Conservation (phyloP, 805 yeast species). For the Wilhelminamyces savonicus region DNA sequence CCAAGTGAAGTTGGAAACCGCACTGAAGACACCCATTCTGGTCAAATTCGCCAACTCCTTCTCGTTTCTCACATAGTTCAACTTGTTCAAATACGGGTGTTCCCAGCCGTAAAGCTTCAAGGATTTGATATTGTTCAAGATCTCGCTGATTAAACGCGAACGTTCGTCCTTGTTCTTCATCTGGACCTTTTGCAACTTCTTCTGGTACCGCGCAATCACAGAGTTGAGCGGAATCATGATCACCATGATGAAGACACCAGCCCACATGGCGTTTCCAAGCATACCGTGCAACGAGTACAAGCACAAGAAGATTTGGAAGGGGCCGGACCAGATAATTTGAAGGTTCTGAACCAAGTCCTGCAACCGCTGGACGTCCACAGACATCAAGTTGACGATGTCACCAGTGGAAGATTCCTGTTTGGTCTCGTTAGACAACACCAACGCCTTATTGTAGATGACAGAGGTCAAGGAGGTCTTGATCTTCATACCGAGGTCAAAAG, state of each 20-base stretch:
- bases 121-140: slow-evolving; percentile 86
- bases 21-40: slow-evolving; percentile 65
- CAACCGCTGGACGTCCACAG: slow-evolving; percentile 85
- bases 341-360: slow-evolving; percentile 78
- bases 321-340: slow-evolving; percentile 86
- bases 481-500: slow-evolving; percentile 72
- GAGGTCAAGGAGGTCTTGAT: slow-evolving; percentile 66
- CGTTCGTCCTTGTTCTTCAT: slow-evolving; percentile 91
- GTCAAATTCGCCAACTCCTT: slow-evolving; percentile 74
- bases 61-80: slow-evolving; percentile 80
- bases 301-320: slow-evolving; percentile 79
- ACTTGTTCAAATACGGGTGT: slow-evolving; percentile 65
- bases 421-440: slow-evolving; percentile 66
- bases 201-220: slow-evolving; percentile 58
- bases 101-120: slow-evolving; percentile 97
- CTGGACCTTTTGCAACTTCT: slow-evolving; percentile 70
- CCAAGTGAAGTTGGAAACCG: slow-evolving; percentile 72
- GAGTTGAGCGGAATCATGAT: slow-evolving; percentile 79
- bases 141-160: slow-evolving; percentile 82
- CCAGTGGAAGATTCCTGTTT: slow-evolving; percentile 74
- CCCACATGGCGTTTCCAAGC: slow-evolving; percentile 91
- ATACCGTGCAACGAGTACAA: slow-evolving; percentile 63
- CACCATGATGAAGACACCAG: slow-evolving; percentile 78
- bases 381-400: slow-evolving; percentile 90
- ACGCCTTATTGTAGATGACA: slow-evolving; percentile 60